A percentile compares a stretch with the other conserved stretches of the same genome.
phyloP scores from a whole-genome alignment of 116 monocot genomes.

The Thalassia testudinum region DNA sequence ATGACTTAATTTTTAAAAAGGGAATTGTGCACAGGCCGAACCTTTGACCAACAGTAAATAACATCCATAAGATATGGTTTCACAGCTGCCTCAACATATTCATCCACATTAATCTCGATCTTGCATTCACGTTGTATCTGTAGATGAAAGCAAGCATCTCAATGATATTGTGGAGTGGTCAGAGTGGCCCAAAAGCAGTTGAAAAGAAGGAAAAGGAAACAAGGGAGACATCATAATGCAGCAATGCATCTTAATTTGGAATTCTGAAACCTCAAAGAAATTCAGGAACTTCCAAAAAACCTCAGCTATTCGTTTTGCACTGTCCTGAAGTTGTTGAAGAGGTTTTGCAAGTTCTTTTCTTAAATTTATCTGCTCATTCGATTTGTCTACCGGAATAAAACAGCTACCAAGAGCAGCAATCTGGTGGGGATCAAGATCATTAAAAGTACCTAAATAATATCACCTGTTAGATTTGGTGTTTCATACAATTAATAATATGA shows the following conservation, averaged over 20 bases:
- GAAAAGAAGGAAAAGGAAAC: no score
- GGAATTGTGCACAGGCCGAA: conserved; percentile 7
- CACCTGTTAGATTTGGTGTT: no score
- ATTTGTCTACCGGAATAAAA: conserved; percentile 95
- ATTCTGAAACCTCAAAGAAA: background rate
- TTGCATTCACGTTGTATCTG: conserved; percentile 98
- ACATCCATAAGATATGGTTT: conserved; percentile 98
- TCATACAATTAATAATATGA: no score
- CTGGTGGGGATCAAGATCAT: conserved; percentile 97
- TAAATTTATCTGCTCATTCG: conserved; percentile 83
- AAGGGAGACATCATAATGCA: no score
- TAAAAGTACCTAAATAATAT: conserved; percentile 62
- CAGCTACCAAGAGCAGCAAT: conserved; percentile 90
- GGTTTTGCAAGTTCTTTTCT: conserved; percentile 81
- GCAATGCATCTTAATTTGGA: background rate
- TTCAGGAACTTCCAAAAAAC: conserved; percentile 10
- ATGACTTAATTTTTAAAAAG: background rate
- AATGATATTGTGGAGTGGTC: background rate
- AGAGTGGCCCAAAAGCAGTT: no score
- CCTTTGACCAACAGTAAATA: conserved; percentile 99
- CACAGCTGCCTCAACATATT: conserved; percentile 92
- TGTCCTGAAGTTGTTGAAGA: conserved; percentile 90
- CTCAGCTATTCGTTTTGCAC: conserved; percentile 94
- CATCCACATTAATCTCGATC: conserved; percentile 94
- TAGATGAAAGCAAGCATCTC: conserved; percentile 1